Conservation (phyloP, 2,329 filamentous ascomycete genomes). For the Aspergillus sp. region DNA sequence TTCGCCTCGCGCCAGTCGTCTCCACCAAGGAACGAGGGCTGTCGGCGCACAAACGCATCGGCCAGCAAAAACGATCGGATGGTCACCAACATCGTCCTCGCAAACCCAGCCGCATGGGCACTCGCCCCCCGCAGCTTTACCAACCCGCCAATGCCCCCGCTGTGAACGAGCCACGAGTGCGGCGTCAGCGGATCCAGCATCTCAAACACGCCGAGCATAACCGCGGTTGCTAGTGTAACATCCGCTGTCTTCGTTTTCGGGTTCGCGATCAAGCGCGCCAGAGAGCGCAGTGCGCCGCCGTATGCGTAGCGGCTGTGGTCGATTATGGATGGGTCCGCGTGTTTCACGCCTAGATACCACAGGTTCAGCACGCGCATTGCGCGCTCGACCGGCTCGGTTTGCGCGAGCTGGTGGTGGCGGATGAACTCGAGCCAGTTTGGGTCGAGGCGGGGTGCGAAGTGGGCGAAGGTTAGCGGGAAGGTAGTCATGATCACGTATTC, state of each 20-base stretch:
- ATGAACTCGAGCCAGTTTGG: conserved; percentile 23
- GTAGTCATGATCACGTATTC: conserved; percentile 16
- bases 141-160: conserved; percentile 17
- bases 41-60: conserved; percentile 16
- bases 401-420: conserved; percentile 11
- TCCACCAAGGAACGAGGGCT: conserved; percentile 21
- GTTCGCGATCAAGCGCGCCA: conserved; percentile 12
- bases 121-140: conserved; percentile 18
- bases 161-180: conserved; percentile 23
- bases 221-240: conserved; percentile 18
- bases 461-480: conserved; percentile 18
- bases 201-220: conserved; percentile 21
- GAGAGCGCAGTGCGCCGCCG: conserved; percentile 13
- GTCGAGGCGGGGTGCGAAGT: conserved; percentile 16
- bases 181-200: conserved; percentile 16
- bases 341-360: conserved; percentile 17
- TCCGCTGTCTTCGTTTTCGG: conserved; percentile 15
- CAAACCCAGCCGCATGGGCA: conserved; percentile 16
- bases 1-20: conserved; percentile 18
- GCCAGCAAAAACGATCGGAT: conserved; percentile 22
- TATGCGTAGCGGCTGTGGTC: conserved; percentile 21
- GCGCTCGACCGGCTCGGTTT: conserved; percentile 10
- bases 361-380: conserved; percentile 15
- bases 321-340: conserved; percentile 15
- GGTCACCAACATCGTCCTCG: conserved; percentile 20